A percentile compares a stretch with the other conserved stretches of the same genome.
These are phyloP conservation scores for Russula abietina DNA, from an alignment of 768 basidiomycete species.

Conservation along the genomic window DNA sequence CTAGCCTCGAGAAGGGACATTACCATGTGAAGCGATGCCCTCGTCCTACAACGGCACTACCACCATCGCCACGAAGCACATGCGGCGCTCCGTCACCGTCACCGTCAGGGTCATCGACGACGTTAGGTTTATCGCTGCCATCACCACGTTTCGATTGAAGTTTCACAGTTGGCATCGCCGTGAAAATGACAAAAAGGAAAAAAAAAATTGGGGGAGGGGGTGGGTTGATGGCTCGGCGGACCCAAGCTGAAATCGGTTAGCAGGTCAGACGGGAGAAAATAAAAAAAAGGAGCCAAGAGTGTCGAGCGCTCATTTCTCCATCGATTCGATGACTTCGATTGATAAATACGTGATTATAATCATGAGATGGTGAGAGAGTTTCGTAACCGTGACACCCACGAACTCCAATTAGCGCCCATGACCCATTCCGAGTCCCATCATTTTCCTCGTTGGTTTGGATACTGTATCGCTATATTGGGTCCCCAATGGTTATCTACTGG, in stretches of 20 bases:
- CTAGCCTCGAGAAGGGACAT: neutral
- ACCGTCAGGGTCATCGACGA: neutral
- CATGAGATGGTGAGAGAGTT: too few relatives aligned
- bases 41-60: neutral
- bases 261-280: neutral
- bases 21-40: constrained; percentile 5
- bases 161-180: constrained; percentile 2
- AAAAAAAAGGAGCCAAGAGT: neutral
- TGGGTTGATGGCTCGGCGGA: neutral
- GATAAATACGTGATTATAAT: neutral
- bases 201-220: neutral
- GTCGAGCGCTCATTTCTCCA: neutral
- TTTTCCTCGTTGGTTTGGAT: too few relatives aligned
- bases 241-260: neutral
- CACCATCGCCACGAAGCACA: neutral
- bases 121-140: constrained; percentile 10
- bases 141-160: constrained; percentile 6
- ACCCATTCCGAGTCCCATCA: neutral
- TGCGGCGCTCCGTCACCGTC: constrained; percentile 12
- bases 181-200: neutral
- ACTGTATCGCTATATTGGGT: too few relatives aligned
- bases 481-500: too few relatives aligned
- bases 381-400: too few relatives aligned
- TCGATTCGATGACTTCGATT: too few relatives aligned
- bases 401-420: neutral